Conservation (phyloP, 1,284 basidiomycete genomes). For the Microbotryum violaceum region DNA sequence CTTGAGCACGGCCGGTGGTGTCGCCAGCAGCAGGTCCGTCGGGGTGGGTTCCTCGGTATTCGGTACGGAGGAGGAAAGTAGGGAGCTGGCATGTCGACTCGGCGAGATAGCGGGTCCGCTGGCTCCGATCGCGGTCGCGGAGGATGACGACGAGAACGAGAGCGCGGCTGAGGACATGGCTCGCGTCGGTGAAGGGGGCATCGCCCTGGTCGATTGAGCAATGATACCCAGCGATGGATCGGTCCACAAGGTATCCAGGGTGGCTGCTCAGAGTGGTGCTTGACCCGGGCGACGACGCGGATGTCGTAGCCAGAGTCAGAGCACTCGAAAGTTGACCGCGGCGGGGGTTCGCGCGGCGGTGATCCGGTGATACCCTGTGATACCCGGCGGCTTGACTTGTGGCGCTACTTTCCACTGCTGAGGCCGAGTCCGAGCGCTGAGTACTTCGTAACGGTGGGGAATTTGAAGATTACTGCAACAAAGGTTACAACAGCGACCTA, state of each 20-base stretch:
- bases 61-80: conserved; percentile 24
- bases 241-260: conserved; percentile 26
- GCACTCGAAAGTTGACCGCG: no score
- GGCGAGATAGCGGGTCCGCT: conserved; percentile 1
- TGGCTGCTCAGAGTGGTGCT: neutral
- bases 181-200: conserved; percentile 4
- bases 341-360: no score
- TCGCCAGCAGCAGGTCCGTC: conserved; percentile 33
- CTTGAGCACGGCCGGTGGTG: conserved; percentile 34
- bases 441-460: no score
- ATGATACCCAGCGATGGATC: conserved; percentile 25
- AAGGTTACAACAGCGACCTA: no score
- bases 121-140: conserved; percentile 3
- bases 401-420: no score
- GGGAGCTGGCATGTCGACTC: conserved; percentile 3
- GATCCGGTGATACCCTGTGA: no score
- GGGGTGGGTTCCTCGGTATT: conserved; percentile 27
- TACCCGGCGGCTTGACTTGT: no score
- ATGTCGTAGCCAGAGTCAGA: no score
- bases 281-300: no score
- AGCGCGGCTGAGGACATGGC: neutral
- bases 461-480: no score
- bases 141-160: conserved; percentile 1
- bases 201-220: conserved; percentile 18
- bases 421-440: no score